Percentiles rank a stretch among this genome's conserved stretches.
phyloP scores from a whole-genome alignment of 129 eudicot species.

The Flaveria ramosissima region DNA sequence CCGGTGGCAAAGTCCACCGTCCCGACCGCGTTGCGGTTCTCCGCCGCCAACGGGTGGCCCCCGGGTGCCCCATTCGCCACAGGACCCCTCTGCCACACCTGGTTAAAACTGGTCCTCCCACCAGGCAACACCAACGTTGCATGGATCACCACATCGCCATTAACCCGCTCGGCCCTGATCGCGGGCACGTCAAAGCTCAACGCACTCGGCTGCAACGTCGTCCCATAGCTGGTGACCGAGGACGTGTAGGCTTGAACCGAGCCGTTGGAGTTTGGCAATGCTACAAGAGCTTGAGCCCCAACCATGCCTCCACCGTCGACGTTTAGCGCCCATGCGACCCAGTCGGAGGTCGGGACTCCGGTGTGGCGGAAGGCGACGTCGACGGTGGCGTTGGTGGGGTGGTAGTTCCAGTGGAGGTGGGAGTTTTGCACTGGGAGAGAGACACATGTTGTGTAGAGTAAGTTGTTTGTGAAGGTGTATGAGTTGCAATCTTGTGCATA shows the following conservation, averaged over 20 bases:
- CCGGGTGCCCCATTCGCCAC: conserved; percentile 40
- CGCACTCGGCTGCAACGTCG: conserved; percentile 27
- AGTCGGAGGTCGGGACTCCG: conserved; percentile 45
- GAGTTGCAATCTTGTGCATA: conserved; percentile 51
- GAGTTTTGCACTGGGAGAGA: conserved; percentile 55
- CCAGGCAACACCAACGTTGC: conserved; percentile 60
- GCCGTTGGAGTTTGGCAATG: conserved; percentile 48
- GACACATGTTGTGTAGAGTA: conserved; percentile 41
- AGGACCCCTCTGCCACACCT: conserved; percentile 82
- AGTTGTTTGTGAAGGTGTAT: conserved; percentile 45
- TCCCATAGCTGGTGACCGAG: conserved; percentile 16
- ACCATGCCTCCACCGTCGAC: conserved; percentile 41
- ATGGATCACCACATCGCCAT: conserved; percentile 50
- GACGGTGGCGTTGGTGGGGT: conserved; percentile 49
- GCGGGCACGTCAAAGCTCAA: conserved; percentile 63
- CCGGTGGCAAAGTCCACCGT: conserved; percentile 69
- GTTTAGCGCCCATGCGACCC: conserved; percentile 90
- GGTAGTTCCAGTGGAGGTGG: conserved; percentile 72
- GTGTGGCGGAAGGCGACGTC: conserved; percentile 68
- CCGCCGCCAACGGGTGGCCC: conserved; percentile 32
- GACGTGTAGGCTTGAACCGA: conserved; percentile 51
- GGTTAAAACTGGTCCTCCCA: conserved; percentile 55
- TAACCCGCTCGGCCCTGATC: conserved; percentile 38
- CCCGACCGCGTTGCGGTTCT: conserved; percentile 42
- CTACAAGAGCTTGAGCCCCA: conserved; percentile 68